Base-by-base conservation (phyloP, 257 asterid species). In the Thymus mandschuricus region DNA sequence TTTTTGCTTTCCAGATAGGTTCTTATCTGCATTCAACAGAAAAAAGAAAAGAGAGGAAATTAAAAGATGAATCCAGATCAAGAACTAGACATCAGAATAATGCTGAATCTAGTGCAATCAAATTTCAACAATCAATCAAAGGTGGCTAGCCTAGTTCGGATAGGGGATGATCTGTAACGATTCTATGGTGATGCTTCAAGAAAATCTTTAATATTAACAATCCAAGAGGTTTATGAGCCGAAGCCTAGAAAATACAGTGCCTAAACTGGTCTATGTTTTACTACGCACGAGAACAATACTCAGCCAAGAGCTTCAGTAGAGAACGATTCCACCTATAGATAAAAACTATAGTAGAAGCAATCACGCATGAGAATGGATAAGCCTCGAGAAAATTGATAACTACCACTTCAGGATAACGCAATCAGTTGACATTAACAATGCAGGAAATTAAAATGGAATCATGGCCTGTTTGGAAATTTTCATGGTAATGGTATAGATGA, bases 1-100 rank as follows among this genome's bases (percentile, higher is more conserved):
- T 52, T 82, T 78, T 78, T 81, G 80, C 76, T 84, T 79, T 15
- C 74, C 80, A 1, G 79, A 72, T 74, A 72, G 79, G 49, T 75
- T 77, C 81, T 77, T 84, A 74, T 76, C 87, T 85, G 84, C 79
- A 64, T 68, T 58, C 12, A 31, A 50, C 50, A 61, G 65, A 50
- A n/a, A 43, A 27, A 38, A 15, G 40, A 64, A 40, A 31, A 27
- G 40, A 8, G 75, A 49, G n/a, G n/a, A n/a, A n/a, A n/a, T n/a
- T n/a, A n/a, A n/a, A n/a, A n/a, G 11, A 31, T 15, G 21, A 41
- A 56, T 45, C 34, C 10, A 1, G n/a, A 44, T 54, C 38, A 31
- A 45, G 33, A 13, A 67, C 41, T 10, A 28, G 34, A 12, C 29
- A 21, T 48, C 6, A 6, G 40, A 3, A 35, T 35, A 6, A 35